Percentiles rank a stretch among this genome's conserved stretches.
Conservation (phyloP, 768 basidiomycete species). For the Termitomyces sp. region DNA sequence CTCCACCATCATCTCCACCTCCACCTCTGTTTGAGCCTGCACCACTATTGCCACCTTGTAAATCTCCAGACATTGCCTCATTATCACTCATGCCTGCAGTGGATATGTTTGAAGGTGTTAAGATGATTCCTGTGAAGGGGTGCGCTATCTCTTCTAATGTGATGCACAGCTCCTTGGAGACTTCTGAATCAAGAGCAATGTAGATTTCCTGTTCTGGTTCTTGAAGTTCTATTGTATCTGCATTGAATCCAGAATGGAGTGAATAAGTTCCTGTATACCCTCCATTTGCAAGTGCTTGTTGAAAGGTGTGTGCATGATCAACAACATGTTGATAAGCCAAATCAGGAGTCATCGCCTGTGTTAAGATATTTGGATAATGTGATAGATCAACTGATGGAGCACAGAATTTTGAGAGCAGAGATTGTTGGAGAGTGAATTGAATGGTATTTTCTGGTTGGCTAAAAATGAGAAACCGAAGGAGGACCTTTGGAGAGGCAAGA, state of each 20-base stretch:
- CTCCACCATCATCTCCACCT: too few relatives aligned
- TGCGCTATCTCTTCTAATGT: background rate
- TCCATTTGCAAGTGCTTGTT: background rate
- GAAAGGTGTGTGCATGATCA: fast-evolving
- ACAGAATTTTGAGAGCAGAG: too few relatives aligned
- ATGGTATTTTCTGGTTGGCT: too few relatives aligned
- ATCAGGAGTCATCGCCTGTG: background rate
- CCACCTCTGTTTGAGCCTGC: too few relatives aligned
- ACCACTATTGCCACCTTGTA: too few relatives aligned
- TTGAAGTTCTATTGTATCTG: background rate
- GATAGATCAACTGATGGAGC: too few relatives aligned
- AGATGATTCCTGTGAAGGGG: background rate
- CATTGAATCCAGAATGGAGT: background rate
- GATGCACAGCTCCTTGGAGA: background rate
- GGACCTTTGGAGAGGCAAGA: too few relatives aligned
- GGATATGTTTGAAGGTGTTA: background rate
- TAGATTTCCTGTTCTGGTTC: constrained; percentile 1
- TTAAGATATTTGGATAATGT: too few relatives aligned
- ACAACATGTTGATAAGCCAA: background rate
- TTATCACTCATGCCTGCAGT: too few relatives aligned
- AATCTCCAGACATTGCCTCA: too few relatives aligned
- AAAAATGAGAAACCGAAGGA: too few relatives aligned
- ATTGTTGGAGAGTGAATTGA: too few relatives aligned
- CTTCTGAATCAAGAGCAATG: background rate
- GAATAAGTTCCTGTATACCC: background rate